Base-by-base conservation (phyloP, 1,284 basidiomycete genomes). In the Cutaneotrichosporon sp. region DNA sequence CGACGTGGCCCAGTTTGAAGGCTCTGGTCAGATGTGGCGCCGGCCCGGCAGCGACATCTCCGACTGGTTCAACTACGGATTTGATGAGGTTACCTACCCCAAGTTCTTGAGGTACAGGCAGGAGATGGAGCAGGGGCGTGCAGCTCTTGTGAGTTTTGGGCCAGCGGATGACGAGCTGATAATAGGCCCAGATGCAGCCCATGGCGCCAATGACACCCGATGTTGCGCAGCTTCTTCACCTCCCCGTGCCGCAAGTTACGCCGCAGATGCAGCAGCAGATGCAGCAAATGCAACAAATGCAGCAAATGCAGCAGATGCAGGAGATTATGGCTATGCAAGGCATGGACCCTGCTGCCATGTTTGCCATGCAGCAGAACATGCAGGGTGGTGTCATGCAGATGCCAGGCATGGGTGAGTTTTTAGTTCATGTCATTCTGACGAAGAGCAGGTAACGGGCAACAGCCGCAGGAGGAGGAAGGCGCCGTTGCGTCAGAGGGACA, bases 41-140 rank as follows among this genome's bases (percentile, higher is more conserved):
- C 78, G 86, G 50, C 88, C 93, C 9, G 96, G 96, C 16, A 86
- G 90, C 7, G 91, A 97, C 76, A 79, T 97, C 52, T 88, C 88
- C 63, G 94, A 97, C 76, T 99, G 90, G 86, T 99, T 98, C 78
- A 98, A 99, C 76, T 98, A 97, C 65, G 96, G 96, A 0, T 98
- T 98, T 70, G 94, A 98, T 72, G 96, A 99, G 75, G 81, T 90
- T 12, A 87, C 87, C 17, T 99, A 92, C 90, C 87, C 89, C 62
- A 84, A 86, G 41, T 99, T 93, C 72, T 87, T 89, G 64, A 85
- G 87, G 69, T 84, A 89, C 63, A 81, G 92, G 65, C 80, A 87
- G 35, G 87, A 89, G 54, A 78, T 94, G 61, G 87, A 88, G 6
- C 82, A 81, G 48, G 84, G 75, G 1, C 55, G 71, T 3, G 60